Evolutionary conservation across 495 filamentous ascomycete species (phyloP), one percentile per base, ranked within the genome.

Genomic region (Aspergillus hancockii): DNA sequence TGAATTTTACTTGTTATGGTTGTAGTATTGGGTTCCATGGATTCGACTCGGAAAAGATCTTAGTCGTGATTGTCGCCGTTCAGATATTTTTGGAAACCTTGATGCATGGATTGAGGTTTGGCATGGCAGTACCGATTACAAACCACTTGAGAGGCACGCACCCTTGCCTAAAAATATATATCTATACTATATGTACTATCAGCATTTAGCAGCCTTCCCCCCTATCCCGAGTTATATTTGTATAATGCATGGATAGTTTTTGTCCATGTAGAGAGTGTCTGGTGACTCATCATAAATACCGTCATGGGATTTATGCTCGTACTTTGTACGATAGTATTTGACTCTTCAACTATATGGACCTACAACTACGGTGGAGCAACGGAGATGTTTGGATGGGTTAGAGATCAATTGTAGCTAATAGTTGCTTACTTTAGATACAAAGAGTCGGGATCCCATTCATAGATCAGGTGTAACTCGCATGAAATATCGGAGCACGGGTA

Each of bases 221-320:
- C 25, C 25, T 28, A 28, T 28, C 7, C 25, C 25, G 8, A 41
- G 38, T n/a, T n/a, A 47, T 21, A 51, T 6, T 18, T 46, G 52
- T 47, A n/a, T 4, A 47, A 2, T 22, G 52, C 36, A 55, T 59
- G 13, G 12, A 41, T 41, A 41, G 12, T 16, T 12, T 38, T 41
- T 3, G 14, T 14, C 38, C 1, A 14, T n/a, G 38, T 6, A 1
- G 14, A 8, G n/a, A 45, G 41, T 9, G 7, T 45, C n/a, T 45
- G 18, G 13, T 47, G 43, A 47, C 19, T 8, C 8, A 47, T 47
- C 43, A 47, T 47, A 47, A 47, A 23, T 47, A 47, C 43, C 19
- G 19, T 21, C 8, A 43, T 21, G 19, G 41, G 19, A 19, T 45
- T 45, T 21, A 43, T 43, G 38, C 38, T 43, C 16, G 38, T 43